Evolutionary conservation across 2,329 filamentous ascomycete species (phyloP).

Genomic region (Colletotrichum musae): DNA sequence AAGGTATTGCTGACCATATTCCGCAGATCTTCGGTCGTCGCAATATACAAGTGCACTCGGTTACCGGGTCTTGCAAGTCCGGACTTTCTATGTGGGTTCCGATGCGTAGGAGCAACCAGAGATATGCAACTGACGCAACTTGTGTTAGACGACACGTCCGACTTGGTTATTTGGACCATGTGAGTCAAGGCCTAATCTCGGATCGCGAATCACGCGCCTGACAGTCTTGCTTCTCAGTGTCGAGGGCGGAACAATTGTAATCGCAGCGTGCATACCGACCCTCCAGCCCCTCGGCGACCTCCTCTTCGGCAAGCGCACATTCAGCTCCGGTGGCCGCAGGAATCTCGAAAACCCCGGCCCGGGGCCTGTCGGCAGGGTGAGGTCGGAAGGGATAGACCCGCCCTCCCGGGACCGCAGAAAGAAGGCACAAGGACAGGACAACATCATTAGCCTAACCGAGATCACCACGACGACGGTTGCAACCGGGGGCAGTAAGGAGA

Average conservation of each 20-base stretch:
- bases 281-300: constrained; percentile 48
- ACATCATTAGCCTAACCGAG: not conserved
- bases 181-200: constrained; percentile 43
- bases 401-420: not conserved
- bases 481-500: not conserved
- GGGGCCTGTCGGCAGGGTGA: not conserved
- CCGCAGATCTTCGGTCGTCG: constrained; percentile 45
- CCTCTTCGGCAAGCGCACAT: constrained; percentile 37
- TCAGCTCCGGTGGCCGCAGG: constrained; percentile 22
- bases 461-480: not conserved
- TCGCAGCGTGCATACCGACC: constrained; percentile 53
- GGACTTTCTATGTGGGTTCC: constrained; percentile 45
- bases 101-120: not conserved
- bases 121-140: not conserved
- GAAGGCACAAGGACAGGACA: not conserved
- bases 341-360: constrained; percentile 26
- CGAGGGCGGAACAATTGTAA: constrained; percentile 53
- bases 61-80: constrained; percentile 47
- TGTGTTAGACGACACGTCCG: constrained; percentile 51
- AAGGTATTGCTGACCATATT: not conserved
- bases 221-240: constrained; percentile 42
- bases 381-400: not conserved
- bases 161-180: constrained; percentile 63
- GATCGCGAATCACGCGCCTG: not conserved
- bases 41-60: constrained; percentile 54